phyloP scores from a whole-genome alignment of 257 asterid species.

The Gentiana macrophylla region DNA sequence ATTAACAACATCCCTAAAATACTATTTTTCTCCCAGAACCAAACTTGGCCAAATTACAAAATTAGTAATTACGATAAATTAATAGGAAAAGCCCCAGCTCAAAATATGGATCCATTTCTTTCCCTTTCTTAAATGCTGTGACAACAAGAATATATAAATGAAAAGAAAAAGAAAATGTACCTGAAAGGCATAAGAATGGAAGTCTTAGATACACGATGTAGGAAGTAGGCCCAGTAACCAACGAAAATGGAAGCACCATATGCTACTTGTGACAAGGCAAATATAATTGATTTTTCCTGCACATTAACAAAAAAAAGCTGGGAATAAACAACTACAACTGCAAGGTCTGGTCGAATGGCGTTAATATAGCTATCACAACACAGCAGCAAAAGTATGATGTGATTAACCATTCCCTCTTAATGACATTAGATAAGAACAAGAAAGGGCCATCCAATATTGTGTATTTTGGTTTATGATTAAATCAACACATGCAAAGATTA shows the following conservation, averaged over 20 bases:
- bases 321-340: conserved; percentile 9
- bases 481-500: too few relatives aligned
- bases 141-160: not conserved
- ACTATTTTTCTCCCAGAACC: too few relatives aligned
- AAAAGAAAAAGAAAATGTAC: conserved; percentile 26
- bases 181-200: conserved; percentile 75
- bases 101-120: not conserved
- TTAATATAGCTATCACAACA: not conserved
- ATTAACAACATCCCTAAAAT: too few relatives aligned
- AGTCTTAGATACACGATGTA: conserved; percentile 29
- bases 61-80: too few relatives aligned
- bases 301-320: conserved; percentile 17
- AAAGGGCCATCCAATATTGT: too few relatives aligned
- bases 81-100: too few relatives aligned
- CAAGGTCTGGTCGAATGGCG: not conserved
- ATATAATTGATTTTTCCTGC: conserved; percentile 81
- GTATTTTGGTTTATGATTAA: too few relatives aligned
- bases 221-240: conserved; percentile 91
- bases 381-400: not conserved
- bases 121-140: not conserved
- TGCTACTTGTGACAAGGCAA: conserved; percentile 81
- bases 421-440: too few relatives aligned
- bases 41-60: too few relatives aligned
- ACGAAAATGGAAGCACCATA: conserved; percentile 64
- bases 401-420: not conserved